Base-by-base conservation (phyloP, 441 rosid genomes). In the Cnidoscolus chayamansa region DNA sequence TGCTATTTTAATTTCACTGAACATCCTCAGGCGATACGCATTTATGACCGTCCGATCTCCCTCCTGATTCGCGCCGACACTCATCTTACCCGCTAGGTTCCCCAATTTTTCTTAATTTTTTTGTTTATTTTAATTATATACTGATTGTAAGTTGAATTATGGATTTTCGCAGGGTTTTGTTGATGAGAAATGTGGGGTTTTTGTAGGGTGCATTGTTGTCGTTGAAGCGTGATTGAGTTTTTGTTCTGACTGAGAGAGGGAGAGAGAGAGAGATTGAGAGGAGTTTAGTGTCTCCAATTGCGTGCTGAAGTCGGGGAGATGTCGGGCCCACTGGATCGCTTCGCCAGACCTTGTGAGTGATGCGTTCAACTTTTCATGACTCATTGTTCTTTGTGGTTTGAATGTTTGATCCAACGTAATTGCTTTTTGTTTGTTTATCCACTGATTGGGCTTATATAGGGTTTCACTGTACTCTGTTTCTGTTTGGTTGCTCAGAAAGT, bases 251-350 rank as follows among this genome's bases (percentile, higher is more conserved):
- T 25, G 48, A 62, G 62, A 30, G 59, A 59, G 5, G 40, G 40
- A 2, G 40, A 35, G 17, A 55, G 30, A 17, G 30, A 55, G 17
- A 16, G 59, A 16, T 25, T 25, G 17, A 55, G 11, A 72, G 20
- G 15, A 53, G 20, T 40, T 56, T 35, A 9, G 11, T 63, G 51
- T 31, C 17, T 65, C 50, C 54, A 74, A 65, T 57, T 76, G 31
- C 58, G 40, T 63, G 13, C 37, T 15, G 35, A 51, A 45, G 49
- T 35, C 13, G 45, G 45, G 60, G 50, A 76, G 75, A 90, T 90
- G 96, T 90, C 96, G 30, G 93, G 90, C 10, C 93, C 90, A 2
- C 84, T 90, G 48, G 96, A 90, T 86, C 92, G 92, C 16, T 86
- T 90, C 74, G 96, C 96, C 3, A 81, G 92, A 74, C 96, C 96